These are phyloP conservation scores for Calonectria henricotiae DNA, from an alignment of 2,329 filamentous ascomycete species.

Conservation along the genomic window DNA sequence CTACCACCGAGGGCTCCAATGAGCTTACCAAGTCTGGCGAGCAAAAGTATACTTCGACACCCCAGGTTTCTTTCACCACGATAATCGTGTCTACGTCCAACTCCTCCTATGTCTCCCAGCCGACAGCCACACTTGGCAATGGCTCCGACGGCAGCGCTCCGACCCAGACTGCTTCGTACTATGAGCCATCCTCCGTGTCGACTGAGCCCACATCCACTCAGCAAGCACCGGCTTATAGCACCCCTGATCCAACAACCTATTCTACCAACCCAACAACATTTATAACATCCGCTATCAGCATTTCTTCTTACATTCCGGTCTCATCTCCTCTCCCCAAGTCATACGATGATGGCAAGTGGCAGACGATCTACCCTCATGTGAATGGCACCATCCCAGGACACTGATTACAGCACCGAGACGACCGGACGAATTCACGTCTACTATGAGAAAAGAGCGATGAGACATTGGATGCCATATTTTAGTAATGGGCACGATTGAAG, in stretches of 20 bases:
- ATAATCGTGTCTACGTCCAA: neutral
- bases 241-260: slow-evolving; percentile 41
- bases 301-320: slow-evolving; percentile 23
- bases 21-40: slow-evolving; percentile 4
- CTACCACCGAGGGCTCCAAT: slow-evolving; percentile 9
- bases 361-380: slow-evolving; percentile 64
- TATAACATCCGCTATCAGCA: slow-evolving; percentile 20
- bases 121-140: neutral
- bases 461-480: slow-evolving; percentile 19
- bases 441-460: slow-evolving; percentile 26
- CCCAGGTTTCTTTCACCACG: neutral
- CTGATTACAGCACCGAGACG: slow-evolving; percentile 33
- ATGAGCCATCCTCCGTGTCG: neutral
- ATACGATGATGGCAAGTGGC: slow-evolving; percentile 65
- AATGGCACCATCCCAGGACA: slow-evolving; percentile 56
- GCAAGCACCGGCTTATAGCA: neutral
- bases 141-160: neutral
- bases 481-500: slow-evolving; percentile 22
- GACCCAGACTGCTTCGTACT: neutral
- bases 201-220: slow-evolving; percentile 9
- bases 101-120: neutral
- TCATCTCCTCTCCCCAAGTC: slow-evolving; percentile 50
- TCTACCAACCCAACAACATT: slow-evolving; percentile 38
- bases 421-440: slow-evolving; percentile 27
- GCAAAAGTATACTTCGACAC: neutral